Evolutionary conservation across 2,329 filamentous ascomycete genomes (phyloP), one percentile per base, ranked within the genome.

Genomic region (Diaporthe sp.): DNA sequence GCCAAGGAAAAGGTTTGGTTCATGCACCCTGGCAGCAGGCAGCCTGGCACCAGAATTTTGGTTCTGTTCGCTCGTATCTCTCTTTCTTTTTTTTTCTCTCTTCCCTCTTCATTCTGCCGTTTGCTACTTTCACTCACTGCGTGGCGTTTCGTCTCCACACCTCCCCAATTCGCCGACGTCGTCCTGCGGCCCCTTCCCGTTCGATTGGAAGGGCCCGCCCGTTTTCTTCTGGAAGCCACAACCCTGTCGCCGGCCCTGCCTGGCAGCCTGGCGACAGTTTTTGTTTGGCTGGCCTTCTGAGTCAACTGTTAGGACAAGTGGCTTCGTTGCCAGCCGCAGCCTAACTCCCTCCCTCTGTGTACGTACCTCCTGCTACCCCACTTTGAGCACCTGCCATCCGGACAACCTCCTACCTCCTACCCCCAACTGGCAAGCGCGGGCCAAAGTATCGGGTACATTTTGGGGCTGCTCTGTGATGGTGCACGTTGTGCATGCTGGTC

Each of bases 221-320:
- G 58, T 73, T 73, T 53, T 51, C 61, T 76, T 76, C 74, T 76
- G 44, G 74, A 76, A 76, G 74, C 61, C 71, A 17, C 8, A 73
- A 61, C 74, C 70, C 51, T 75, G 74, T 39, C 25, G 19, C 37
- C 65, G 10, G 34, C 31, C 9, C 15, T 68, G 62, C 31, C 62
- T 39, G 17, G 31, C 42, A 31, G 62, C 31, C 62, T 39, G 17
- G 31, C 42, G 31, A 68, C 62, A 31, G 19, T 68, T 17, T 28
- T 37, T 53, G 62, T 53, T 46, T 68, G 44, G 22, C 57, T 13
- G 31, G 13, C 22, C 13, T 8, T 19, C 1, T 25, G 31, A 46
- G n/a, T 12, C 22, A 17, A 1, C 46, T 68, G 65, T 68, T 68
- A 53, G 46, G n/a, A 1, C 4, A 19, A 17, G 15, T 10, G 1